phyloP scores from a whole-genome alignment of 2,329 filamentous ascomycete species.

The Calycina marina region DNA sequence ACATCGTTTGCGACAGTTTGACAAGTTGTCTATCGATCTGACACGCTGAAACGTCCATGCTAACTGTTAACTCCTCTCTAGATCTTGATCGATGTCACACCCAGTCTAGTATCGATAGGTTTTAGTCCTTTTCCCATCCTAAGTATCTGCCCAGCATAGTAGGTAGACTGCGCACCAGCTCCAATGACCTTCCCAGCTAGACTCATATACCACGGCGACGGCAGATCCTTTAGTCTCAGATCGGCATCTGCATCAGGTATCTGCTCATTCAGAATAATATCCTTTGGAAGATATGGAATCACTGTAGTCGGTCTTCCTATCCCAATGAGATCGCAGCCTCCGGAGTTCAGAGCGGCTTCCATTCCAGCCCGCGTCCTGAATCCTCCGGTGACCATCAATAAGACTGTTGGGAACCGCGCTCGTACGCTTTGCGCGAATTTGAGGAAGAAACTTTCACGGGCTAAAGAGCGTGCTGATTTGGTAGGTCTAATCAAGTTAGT shows the following conservation, averaged over 20 bases:
- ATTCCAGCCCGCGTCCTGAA: constrained; percentile 40
- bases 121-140: constrained; percentile 14
- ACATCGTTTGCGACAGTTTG: too few species aligned
- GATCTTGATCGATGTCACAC: not conserved
- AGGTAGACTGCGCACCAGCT: constrained; percentile 9
- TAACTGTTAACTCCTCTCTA: not conserved
- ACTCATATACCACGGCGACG: constrained; percentile 4
- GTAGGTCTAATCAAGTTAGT: too few species aligned
- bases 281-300: constrained; percentile 27
- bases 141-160: constrained; percentile 20
- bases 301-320: constrained; percentile 31
- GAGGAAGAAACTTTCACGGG: constrained; percentile 53
- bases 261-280: constrained; percentile 23
- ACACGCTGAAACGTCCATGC: too few species aligned
- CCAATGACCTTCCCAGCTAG: constrained; percentile 7
- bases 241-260: constrained; percentile 14
- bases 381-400: constrained; percentile 46
- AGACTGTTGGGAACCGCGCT: constrained; percentile 27
- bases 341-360: constrained; percentile 30
- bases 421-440: constrained; percentile 44
- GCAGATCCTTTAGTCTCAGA: constrained; percentile 4
- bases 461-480: constrained; percentile 30
- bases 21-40: too few species aligned
- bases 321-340: constrained; percentile 34
- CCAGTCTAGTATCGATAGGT: constrained; percentile 3